These are phyloP conservation scores for Mallotus nudiflorus DNA, from an alignment of 345 rosid species.

Conservation along the genomic window DNA sequence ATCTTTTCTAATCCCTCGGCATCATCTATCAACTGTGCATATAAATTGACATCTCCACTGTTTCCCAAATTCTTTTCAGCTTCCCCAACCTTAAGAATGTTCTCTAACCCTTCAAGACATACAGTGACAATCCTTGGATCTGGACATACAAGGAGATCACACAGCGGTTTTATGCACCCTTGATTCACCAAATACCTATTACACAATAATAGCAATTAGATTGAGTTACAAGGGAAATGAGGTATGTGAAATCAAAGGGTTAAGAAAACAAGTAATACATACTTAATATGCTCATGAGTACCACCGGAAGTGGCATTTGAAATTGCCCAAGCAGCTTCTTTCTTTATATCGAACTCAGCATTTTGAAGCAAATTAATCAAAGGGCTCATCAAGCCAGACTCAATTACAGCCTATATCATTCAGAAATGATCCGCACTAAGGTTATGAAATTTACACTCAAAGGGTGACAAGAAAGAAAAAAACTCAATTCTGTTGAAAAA, in stretches of 20 bases:
- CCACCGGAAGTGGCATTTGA: slow-evolving; percentile 36
- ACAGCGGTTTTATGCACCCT: slow-evolving; percentile 32
- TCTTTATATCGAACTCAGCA: slow-evolving; percentile 37
- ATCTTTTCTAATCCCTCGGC: slow-evolving; percentile 26
- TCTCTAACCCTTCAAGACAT: slow-evolving; percentile 32
- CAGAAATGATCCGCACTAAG: background rate
- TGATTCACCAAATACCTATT: slow-evolving; percentile 27
- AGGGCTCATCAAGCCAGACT: slow-evolving; percentile 23
- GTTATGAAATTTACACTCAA: background rate
- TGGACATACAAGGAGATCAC: slow-evolving; percentile 35
- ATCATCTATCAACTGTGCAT: slow-evolving; percentile 24
- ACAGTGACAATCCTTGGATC: slow-evolving; percentile 36
- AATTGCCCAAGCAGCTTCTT: slow-evolving; percentile 39
- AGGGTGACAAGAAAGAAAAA: background rate
- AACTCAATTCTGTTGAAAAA: background rate
- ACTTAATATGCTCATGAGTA: slow-evolving; percentile 26
- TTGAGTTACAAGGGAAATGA: background rate
- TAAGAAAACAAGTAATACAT: background rate
- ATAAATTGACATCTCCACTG: slow-evolving; percentile 20
- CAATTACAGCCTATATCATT: slow-evolving; percentile 26
- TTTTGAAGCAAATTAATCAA: slow-evolving; percentile 25
- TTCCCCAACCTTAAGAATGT: slow-evolving; percentile 31
- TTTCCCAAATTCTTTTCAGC: slow-evolving; percentile 22
- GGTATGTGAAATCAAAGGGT: background rate
- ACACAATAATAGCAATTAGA: background rate